Conservation (phyloP, 164 flowering plant species). For the Nymphaea thermarum region DNA sequence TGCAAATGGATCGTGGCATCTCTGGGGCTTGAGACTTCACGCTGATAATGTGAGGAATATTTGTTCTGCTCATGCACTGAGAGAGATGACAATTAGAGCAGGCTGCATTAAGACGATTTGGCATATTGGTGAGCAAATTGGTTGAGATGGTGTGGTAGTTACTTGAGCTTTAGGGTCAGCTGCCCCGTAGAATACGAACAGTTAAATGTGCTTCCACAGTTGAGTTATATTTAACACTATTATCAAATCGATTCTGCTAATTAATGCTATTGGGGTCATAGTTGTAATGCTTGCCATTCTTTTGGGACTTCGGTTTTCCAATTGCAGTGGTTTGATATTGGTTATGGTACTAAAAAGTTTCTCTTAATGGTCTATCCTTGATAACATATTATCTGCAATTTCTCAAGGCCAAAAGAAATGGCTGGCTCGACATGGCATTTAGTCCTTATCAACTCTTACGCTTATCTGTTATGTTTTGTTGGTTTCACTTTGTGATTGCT, state of each 20-base stretch:
- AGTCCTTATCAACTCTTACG: no score
- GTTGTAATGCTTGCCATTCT: neutral
- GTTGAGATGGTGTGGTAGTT: neutral
- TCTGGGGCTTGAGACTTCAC: constrained; percentile 55
- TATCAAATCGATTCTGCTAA: neutral
- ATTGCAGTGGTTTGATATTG: no score
- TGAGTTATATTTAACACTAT: neutral
- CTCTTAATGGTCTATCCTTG: no score
- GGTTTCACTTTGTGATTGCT: no score
- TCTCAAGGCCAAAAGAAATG: no score
- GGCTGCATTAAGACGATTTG: neutral
- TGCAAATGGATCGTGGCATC: constrained; percentile 64
- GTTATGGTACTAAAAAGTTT: no score
- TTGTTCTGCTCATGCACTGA: neutral
- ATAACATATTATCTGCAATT: no score
- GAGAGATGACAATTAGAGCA: neutral
- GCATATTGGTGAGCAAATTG: neutral
- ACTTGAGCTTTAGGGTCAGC: neutral
- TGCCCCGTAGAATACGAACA: neutral
- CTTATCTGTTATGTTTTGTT: no score
- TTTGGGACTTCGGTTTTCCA: no score
- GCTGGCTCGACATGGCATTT: no score
- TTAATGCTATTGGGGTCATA: neutral
- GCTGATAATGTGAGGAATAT: constrained; percentile 8
- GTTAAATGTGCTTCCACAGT: neutral